Base-by-base conservation (phyloP, 2,329 filamentous ascomycete species). In the Calonectria pteridis region DNA sequence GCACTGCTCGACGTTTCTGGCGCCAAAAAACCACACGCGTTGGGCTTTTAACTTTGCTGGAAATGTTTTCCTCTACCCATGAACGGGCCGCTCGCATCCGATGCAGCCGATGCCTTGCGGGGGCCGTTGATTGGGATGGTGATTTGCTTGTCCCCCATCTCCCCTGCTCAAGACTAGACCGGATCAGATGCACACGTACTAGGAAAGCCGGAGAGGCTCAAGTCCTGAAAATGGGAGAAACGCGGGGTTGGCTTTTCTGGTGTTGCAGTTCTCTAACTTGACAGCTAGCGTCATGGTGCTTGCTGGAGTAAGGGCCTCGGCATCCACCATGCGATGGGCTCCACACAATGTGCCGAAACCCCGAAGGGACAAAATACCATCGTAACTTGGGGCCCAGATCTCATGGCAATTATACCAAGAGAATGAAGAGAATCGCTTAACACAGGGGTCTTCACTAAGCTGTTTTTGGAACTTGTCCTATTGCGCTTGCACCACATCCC, bases 341-440 rank as follows among this genome's bases (percentile, higher is more conserved):
- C 55, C 55, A 62, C 55, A 62, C 14, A 62, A 62, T 37, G 23
- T 62, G 55, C 55, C 55, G 55, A 62, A 28, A 35, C n/a, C 33
- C 55, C 33, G 35, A 37, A 28, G 23, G n/a, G 10, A 28, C 35
- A 62, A 62, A 40, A 55, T 23, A n/a, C 28, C 51, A 55, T 55
- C 16, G 29, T 29, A 55, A 33, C 18, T 33, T 29, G 18, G 51
- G 29, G 26, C 16, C 29, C 51, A 29, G 10, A 55, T 55, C 23
- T 33, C 33, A 18, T 62, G 55, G 35, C 55, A 23, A 14, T 62
- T 62, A 35, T 23, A 40, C 3, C 55, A 29, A 18, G 35, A 28
- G 55, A 26, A 40, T 18, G 33, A 26, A 40, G 35, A 35, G 23
- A 3, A 62, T 26, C 14, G 35, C 33, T 4, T 20, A 16, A 4